Evolutionary conservation across 306 rosid species (phyloP), one percentile per base, ranked within the genome.

Genomic region (Mucuna pruriens): DNA sequence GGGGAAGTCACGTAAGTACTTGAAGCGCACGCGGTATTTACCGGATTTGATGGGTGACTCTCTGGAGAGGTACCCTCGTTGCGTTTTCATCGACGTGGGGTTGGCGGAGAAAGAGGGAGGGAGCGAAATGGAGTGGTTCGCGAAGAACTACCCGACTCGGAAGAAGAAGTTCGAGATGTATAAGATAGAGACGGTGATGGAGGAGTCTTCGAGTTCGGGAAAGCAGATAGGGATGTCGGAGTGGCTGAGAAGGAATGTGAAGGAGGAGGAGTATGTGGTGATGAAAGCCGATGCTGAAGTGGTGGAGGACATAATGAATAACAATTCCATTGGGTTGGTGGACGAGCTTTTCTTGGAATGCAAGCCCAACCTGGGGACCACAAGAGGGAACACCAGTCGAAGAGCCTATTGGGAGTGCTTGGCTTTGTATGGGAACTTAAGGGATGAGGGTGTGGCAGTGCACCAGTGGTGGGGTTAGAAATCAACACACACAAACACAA

Each of bases 271-370:
- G 77, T 92, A 87, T 69, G 97, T 94, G 22, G 98, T 94, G 76
- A 92, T 94, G 98, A 94, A 92, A 70, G 95, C 94, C 0, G 92
- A 94, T 68, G 93, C 95, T 0, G 95, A 94, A 40, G 88, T 85
- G 17, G 98, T 94, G 71, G 95, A 92, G 61, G 98, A 94, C n/a
- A 86, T 92, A 88, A 71, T 92, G 83, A 86, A 71, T 66, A 80
- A 85, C 4, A 83, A 82, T 20, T 81, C 87, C 1, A 87, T 90
- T 4, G 72, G 77, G 49, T 76, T 94, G 22, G 92, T 94, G 44
- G 97, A 92, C 55, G 97, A 94, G 84, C 95, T 94, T 60, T 94
- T 94, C 95, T 84, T 94, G 88, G 95, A 90, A 9, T 94, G 97
- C 90, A 90, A 89, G 83, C 92, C 93, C 1, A 67, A 19, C 44